Evolutionary conservation across 306 rosid genomes (phyloP).

Genomic region (Datisca glomerata): DNA sequence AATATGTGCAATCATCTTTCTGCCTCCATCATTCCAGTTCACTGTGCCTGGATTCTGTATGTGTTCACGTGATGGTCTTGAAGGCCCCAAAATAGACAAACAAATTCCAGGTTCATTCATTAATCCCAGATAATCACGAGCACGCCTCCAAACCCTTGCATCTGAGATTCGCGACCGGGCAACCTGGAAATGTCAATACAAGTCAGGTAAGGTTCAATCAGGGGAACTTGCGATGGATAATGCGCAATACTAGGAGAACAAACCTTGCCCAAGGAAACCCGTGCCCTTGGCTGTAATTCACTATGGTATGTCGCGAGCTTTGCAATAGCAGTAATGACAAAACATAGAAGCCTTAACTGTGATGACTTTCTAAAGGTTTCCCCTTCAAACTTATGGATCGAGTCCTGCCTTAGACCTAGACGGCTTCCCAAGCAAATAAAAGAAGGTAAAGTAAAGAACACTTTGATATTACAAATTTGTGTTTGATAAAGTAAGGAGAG

Average conservation of each 20-base stretch:
- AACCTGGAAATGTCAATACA: conserved; percentile 39
- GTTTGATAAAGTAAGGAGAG: too few species aligned
- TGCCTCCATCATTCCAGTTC: conserved; percentile 74
- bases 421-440: conserved; percentile 37
- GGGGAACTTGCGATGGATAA: not conserved
- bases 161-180: conserved; percentile 87
- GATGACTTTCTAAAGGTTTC: conserved; percentile 62
- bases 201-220: not conserved
- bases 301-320: conserved; percentile 87
- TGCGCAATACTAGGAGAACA: conserved; percentile 6
- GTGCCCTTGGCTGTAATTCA: conserved; percentile 84
- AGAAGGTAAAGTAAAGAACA: not conserved
- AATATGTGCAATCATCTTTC: conserved; percentile 79
- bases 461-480: too few species aligned
- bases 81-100: conserved; percentile 83
- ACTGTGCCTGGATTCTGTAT: conserved; percentile 57
- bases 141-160: conserved; percentile 74
- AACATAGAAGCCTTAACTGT: conserved; percentile 88
- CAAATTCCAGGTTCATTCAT: conserved; percentile 83
- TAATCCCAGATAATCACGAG: conserved; percentile 82
- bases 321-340: conserved; percentile 91
- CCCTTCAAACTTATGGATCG: conserved; percentile 29
- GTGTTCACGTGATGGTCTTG: conserved; percentile 42
- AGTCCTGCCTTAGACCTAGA: conserved; percentile 63
- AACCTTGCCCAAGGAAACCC: conserved; percentile 93